phyloP scores from a whole-genome alignment of 83 land plant genomes.

The Picea mariana region DNA sequence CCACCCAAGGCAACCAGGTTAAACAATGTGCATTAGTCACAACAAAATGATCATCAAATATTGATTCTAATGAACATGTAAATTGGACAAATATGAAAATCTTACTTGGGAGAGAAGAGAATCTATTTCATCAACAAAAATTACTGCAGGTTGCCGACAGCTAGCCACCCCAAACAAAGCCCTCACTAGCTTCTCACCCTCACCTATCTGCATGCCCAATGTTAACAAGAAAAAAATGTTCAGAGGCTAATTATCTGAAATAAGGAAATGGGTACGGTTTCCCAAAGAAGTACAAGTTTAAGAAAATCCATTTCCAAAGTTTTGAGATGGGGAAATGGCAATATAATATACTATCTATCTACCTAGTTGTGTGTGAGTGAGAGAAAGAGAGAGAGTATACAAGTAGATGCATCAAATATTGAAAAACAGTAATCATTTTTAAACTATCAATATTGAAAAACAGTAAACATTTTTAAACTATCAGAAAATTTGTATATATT shows the following conservation, averaged over 20 bases:
- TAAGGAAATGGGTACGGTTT: not conserved
- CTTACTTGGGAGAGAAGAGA: slow-evolving; percentile 94
- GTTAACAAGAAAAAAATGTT: not conserved
- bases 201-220: slow-evolving; percentile 75
- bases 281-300: too few species aligned
- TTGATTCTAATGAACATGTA: not conserved
- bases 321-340: too few species aligned
- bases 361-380: too few species aligned
- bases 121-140: slow-evolving; percentile 99
- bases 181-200: slow-evolving; percentile 98
- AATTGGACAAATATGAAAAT: not conserved
- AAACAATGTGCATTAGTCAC: not conserved
- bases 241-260: not conserved
- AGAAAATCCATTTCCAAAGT: too few species aligned
- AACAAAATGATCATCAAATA: not conserved
- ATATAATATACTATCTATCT: too few species aligned
- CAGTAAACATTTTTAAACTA: too few species aligned
- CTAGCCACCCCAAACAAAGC: slow-evolving; percentile 99
- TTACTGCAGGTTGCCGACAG: slow-evolving; percentile 99
- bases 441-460: too few species aligned
- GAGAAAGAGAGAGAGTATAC: too few species aligned
- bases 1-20: slow-evolving; percentile 13
- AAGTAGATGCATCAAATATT: too few species aligned
- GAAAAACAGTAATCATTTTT: too few species aligned
- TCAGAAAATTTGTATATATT: too few species aligned